Percentiles rank a stretch among this genome's conserved stretches.
Evolutionary conservation across 345 rosid genomes (phyloP).

Genomic region (Eucalyptus leucophloia): DNA sequence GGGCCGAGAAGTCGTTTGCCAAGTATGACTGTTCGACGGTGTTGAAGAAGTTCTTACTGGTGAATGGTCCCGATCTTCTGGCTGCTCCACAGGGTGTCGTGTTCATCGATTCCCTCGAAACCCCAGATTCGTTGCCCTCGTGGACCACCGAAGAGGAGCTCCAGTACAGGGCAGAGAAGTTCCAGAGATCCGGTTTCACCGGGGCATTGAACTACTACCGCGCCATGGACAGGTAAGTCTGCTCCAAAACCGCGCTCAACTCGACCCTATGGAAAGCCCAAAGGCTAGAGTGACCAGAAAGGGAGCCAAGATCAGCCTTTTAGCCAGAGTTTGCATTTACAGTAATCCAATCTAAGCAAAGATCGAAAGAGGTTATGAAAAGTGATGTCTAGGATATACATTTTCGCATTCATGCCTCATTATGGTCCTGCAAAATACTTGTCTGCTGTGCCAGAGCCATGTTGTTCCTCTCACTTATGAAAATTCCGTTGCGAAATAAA

Average conservation of each 20-base stretch:
- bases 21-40: constrained; percentile 3
- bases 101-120: constrained; percentile 12
- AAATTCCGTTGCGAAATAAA: not conserved
- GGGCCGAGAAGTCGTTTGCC: constrained; percentile 10
- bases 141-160: constrained; percentile 17
- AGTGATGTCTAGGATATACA: not conserved
- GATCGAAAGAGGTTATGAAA: not conserved
- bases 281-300: not conserved
- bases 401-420: not conserved
- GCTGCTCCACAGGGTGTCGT: constrained; percentile 3
- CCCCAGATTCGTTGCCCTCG: constrained; percentile 3
- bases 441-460: not conserved
- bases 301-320: not conserved
- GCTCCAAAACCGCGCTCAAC: not conserved
- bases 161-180: constrained; percentile 3
- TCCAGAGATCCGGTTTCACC: constrained; percentile 12
- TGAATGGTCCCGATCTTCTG: constrained; percentile 10
- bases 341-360: not conserved
- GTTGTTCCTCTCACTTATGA: not conserved
- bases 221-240: constrained; percentile 1
- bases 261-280: not conserved
- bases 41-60: constrained; percentile 5
- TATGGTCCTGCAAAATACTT: not conserved
- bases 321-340: not conserved
- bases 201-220: constrained; percentile 13